phyloP scores from a whole-genome alignment of 139 green algal species.

The Monoraphidium neglectum region DNA sequence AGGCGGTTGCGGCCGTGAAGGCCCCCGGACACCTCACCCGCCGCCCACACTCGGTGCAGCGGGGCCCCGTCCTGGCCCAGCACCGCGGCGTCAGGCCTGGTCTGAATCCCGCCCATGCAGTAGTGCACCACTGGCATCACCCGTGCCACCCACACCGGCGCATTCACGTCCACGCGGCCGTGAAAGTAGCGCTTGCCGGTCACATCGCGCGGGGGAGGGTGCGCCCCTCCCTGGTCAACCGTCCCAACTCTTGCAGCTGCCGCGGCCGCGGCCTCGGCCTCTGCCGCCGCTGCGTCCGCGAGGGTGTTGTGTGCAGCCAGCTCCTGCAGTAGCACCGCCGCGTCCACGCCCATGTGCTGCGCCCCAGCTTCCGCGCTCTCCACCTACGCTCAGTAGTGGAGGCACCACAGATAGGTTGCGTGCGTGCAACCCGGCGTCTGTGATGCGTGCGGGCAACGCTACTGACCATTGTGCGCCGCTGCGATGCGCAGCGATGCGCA shows the following conservation, averaged over 20 bases:
- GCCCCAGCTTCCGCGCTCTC: slow-evolving; percentile 36
- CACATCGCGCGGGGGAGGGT: too few relatives aligned
- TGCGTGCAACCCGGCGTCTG: too few relatives aligned
- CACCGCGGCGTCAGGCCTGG: slow-evolving; percentile 41
- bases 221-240: too few relatives aligned
- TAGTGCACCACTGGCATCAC: slow-evolving; percentile 84
- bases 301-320: slow-evolving; percentile 53
- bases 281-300: background rate
- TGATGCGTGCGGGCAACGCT: too few relatives aligned
- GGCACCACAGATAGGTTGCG: too few relatives aligned
- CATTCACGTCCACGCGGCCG: slow-evolving; percentile 19
- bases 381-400: slow-evolving; percentile 21
- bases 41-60: slow-evolving; percentile 70
- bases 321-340: slow-evolving; percentile 32
- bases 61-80: slow-evolving; percentile 20
- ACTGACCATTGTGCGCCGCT: too few relatives aligned
- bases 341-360: slow-evolving; percentile 27
- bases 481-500: too few relatives aligned
- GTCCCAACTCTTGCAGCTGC: too few relatives aligned
- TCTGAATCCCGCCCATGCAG: slow-evolving; percentile 75
- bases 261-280: too few relatives aligned
- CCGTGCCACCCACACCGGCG: slow-evolving; percentile 42
- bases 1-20: slow-evolving; percentile 80
- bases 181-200: slow-evolving; percentile 72
- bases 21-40: slow-evolving; percentile 76